phyloP scores from a whole-genome alignment of 1,284 basidiomycete species.

The Rhodofomes roseus region DNA sequence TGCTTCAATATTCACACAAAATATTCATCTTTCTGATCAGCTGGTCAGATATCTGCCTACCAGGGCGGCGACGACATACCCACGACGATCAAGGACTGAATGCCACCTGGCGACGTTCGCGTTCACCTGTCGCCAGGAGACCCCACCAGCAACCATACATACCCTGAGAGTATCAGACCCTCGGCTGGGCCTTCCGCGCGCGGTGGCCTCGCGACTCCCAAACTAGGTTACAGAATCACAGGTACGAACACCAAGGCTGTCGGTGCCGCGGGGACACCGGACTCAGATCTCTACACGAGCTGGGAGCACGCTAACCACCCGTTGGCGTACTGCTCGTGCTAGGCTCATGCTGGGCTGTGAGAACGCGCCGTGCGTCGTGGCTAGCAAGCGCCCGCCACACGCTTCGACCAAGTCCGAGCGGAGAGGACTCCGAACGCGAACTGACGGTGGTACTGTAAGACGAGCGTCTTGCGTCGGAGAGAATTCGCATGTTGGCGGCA shows the following conservation, averaged over 20 bases:
- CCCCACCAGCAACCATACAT: not conserved
- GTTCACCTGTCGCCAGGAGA: not conserved
- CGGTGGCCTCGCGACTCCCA: not conserved
- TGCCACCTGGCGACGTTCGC: not conserved
- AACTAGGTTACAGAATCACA: not conserved
- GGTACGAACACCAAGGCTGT: not conserved
- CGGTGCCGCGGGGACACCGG: not conserved
- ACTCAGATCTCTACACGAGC: not conserved
- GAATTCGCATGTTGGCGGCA: too few relatives aligned
- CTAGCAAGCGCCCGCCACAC: not conserved
- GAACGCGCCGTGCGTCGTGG: not conserved
- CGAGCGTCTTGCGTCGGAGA: not conserved
- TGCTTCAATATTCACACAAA: not conserved
- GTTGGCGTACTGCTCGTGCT: not conserved
- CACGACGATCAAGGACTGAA: conserved; percentile 1
- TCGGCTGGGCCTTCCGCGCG: not conserved
- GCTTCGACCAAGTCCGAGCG: conserved; percentile 1
- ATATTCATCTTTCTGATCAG: not conserved
- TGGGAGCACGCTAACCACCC: not conserved
- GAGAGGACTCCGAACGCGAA: not conserved
- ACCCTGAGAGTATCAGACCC: not conserved
- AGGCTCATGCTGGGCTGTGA: not conserved
- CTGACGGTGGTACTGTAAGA: not conserved
- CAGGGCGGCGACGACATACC: not conserved
- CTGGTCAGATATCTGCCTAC: not conserved